These are phyloP conservation scores for Naganishia sp. DNA, from an alignment of 1,284 basidiomycete species.

Conservation along the genomic window DNA sequence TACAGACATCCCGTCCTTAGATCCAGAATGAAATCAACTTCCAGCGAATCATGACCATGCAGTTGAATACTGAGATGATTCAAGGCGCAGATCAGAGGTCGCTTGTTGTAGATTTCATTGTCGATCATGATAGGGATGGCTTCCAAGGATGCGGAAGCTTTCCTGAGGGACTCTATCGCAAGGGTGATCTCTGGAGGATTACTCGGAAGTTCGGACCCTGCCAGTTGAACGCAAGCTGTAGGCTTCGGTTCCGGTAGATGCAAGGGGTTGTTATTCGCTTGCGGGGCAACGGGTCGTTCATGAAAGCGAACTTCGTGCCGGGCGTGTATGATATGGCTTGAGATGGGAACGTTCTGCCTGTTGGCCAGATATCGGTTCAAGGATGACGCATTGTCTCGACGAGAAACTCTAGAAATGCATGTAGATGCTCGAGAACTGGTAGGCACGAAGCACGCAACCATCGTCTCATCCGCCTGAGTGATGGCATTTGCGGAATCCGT, in stretches of 20 bases:
- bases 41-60: conserved; percentile 18
- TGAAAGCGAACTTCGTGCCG: too few relatives aligned
- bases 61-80: not conserved
- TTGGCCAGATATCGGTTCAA: too few relatives aligned
- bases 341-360: too few relatives aligned
- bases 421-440: too few relatives aligned
- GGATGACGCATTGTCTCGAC: too few relatives aligned
- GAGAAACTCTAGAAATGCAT: too few relatives aligned
- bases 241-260: not conserved
- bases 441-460: too few relatives aligned
- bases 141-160: not conserved
- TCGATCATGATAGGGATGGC: conserved; percentile 1
- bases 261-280: too few relatives aligned
- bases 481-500: too few relatives aligned
- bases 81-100: conserved; percentile 6
- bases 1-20: conserved; percentile 3
- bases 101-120: conserved; percentile 15
- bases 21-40: conserved; percentile 18
- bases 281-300: too few relatives aligned
- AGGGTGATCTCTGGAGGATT: not conserved
- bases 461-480: too few relatives aligned
- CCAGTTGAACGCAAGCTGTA: not conserved
- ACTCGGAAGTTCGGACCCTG: not conserved
- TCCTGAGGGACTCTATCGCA: not conserved
- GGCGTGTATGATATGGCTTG: too few relatives aligned